phyloP scores from a whole-genome alignment of 257 asterid genomes.

The Echites panduratus region DNA sequence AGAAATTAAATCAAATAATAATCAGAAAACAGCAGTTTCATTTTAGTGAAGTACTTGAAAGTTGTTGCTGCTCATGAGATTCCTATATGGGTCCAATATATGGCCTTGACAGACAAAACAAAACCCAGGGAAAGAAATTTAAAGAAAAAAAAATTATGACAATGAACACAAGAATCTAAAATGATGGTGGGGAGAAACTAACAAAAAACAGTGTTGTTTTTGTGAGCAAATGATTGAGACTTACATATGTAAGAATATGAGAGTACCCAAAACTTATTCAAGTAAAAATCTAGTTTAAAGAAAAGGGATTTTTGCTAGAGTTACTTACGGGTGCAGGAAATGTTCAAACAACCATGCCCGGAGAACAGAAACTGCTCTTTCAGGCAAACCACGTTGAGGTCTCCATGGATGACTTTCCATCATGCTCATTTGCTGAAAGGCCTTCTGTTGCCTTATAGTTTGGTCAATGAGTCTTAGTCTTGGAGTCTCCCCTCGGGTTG shows the following conservation, averaged over 20 bases:
- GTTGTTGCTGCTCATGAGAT: too few relatives aligned
- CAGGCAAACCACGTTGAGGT: conserved; percentile 85
- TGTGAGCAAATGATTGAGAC: conserved; percentile 34
- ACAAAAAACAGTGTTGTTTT: conserved; percentile 26
- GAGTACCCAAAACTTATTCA: conserved; percentile 15
- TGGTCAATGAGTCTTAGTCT: conserved; percentile 66
- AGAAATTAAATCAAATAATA: too few relatives aligned
- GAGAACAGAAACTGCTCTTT: conserved; percentile 65
- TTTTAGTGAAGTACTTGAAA: conserved; percentile 2
- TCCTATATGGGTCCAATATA: conserved; percentile 36
- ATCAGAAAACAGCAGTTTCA: not conserved
- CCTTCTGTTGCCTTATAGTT: conserved; percentile 69
- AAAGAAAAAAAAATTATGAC: conserved; percentile 6
- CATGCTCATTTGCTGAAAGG: conserved; percentile 65
- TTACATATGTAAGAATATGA: conserved; percentile 18
- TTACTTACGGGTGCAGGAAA: conserved; percentile 79
- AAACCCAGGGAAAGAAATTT: conserved; percentile 26
- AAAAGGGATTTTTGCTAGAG: not conserved
- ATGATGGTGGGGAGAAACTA: conserved; percentile 25
- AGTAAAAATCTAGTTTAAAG: conserved; percentile 6
- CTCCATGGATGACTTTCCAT: conserved; percentile 93
- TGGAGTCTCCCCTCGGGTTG: conserved; percentile 76
- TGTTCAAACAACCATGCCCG: conserved; percentile 98
- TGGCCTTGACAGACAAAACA: conserved; percentile 32
- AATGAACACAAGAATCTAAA: conserved; percentile 21